Base-by-base conservation (phyloP, 75 land plant species). In the Pinus taeda region DNA sequence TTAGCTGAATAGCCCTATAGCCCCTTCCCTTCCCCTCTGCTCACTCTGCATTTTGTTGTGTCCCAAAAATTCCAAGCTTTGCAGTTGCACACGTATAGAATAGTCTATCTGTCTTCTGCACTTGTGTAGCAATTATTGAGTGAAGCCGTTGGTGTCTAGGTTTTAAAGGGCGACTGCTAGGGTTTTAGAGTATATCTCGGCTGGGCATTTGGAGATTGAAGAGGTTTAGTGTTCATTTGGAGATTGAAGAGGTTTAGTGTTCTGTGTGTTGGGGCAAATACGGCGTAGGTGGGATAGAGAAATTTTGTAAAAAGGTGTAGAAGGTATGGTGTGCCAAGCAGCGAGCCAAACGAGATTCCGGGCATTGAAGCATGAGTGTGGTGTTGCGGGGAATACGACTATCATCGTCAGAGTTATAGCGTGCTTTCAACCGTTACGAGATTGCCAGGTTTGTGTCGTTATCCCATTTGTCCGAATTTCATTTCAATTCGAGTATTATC, bases 261-360 rank as follows among this genome's bases (percentile, higher is more conserved):
- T 4, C 36, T 65, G 69, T 36, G 69, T 33, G 69, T 17, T 17
- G 69, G 18, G 22, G 22, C 53, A n/a, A 69, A 39, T n/a, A 69
- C 72, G 72, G 24, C 49, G 72, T 11, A 4, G 53, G 13, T 20
- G 30, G 60, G 57, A 74, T 49, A 74, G 20, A 57, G 33, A 6
- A 30, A 57, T 15, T 57, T 53, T 60, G 57, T 57, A 22, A 26
- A 57, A 73, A 57, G 57, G 60, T 33, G 74, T 39, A 29, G 86
- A 63, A 91, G 90, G 87, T 78, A 91, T 91, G 93, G 88, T 91
- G 91, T 91, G 93, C 89, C 93, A 86, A 85, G 93, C 89, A 79
- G 91, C 93, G 14, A 77, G 84, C 22, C 85, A 85, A 67, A 91
- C 91, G 59, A 91, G 93, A 85, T 91, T 91, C 75, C 89, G 89